Evolutionary conservation across 2,329 filamentous ascomycete genomes (phyloP).

Genomic region (Epichloe hybrida): DNA sequence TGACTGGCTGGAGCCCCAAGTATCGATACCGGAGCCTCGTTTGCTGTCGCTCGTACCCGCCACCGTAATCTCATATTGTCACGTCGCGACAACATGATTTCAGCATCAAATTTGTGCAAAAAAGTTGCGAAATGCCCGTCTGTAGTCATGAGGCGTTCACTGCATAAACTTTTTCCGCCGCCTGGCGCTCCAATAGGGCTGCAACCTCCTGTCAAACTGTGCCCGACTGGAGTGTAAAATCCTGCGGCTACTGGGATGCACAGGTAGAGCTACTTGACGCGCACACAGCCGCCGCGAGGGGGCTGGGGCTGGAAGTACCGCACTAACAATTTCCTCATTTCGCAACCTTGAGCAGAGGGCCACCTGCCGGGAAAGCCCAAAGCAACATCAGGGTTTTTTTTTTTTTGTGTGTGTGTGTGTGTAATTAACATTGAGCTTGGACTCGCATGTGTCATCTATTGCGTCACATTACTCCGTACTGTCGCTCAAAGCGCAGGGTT

Average conservation of each 20-base stretch:
- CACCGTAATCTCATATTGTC: not conserved
- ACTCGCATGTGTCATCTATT: not conserved
- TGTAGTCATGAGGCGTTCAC: too few species aligned
- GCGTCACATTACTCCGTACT: not conserved
- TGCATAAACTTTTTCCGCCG: not conserved
- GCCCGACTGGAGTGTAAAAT: conserved; percentile 13
- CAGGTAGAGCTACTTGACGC: conserved; percentile 16
- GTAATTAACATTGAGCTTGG: not conserved
- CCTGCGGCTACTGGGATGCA: conserved; percentile 17
- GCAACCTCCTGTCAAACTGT: not conserved
- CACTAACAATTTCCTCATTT: conserved; percentile 24
- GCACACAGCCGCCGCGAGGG: conserved; percentile 11
- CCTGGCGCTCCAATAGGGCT: not conserved
- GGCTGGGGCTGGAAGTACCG: conserved; percentile 18
- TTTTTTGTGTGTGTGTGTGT: too few species aligned
- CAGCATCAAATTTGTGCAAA: not conserved
- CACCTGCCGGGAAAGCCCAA: not conserved
- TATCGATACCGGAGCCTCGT: conserved; percentile 8
- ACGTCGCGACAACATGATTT: not conserved
- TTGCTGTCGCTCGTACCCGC: not conserved
- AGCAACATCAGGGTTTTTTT: not conserved
- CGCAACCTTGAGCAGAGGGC: conserved; percentile 5
- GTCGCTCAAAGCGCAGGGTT: not conserved
- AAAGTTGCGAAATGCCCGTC: not conserved
- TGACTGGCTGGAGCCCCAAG: conserved; percentile 18